A percentile compares a stretch with the other conserved stretches of the same genome.
Evolutionary conservation across 179 eudicot species (phyloP).

Genomic region (Silene coronaria): DNA sequence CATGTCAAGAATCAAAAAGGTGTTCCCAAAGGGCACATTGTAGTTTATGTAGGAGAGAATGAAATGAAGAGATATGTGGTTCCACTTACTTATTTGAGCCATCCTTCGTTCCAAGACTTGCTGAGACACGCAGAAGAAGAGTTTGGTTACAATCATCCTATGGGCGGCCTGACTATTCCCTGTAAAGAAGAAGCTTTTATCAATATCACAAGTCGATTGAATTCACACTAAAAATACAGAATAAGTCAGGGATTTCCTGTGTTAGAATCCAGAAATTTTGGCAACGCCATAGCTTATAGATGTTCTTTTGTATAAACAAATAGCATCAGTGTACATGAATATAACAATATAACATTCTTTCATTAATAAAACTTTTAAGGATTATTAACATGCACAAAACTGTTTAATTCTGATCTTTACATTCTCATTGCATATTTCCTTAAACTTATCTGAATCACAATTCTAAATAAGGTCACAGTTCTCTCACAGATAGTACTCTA

Average conservation of each 20-base stretch:
- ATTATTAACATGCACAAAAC: neutral
- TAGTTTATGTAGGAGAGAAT: slow-evolving; percentile 52
- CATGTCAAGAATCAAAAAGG: slow-evolving; percentile 33
- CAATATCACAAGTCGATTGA: slow-evolving; percentile 25
- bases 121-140: slow-evolving; percentile 54
- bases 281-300: neutral
- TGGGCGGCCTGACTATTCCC: slow-evolving; percentile 50
- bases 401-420: neutral
- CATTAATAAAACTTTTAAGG: neutral
- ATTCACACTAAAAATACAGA: slow-evolving; percentile 10
- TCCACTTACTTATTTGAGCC: slow-evolving; percentile 46
- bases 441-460: neutral
- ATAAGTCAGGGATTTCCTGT: neutral
- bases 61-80: slow-evolving; percentile 48
- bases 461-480: neutral
- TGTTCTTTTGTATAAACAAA: neutral
- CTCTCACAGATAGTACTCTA: neutral
- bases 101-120: slow-evolving; percentile 48
- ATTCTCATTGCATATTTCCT: no score
- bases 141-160: slow-evolving; percentile 49
- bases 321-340: slow-evolving; percentile 11
- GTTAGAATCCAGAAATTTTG: slow-evolving; percentile 12
- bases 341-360: neutral
- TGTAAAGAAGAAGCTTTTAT: slow-evolving; percentile 41
- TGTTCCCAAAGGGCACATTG: slow-evolving; percentile 55